Percentiles rank a stretch among this genome's conserved stretches.
Evolutionary conservation across 139 green algal genomes (phyloP).

Genomic region (Dunaliella sp.): DNA sequence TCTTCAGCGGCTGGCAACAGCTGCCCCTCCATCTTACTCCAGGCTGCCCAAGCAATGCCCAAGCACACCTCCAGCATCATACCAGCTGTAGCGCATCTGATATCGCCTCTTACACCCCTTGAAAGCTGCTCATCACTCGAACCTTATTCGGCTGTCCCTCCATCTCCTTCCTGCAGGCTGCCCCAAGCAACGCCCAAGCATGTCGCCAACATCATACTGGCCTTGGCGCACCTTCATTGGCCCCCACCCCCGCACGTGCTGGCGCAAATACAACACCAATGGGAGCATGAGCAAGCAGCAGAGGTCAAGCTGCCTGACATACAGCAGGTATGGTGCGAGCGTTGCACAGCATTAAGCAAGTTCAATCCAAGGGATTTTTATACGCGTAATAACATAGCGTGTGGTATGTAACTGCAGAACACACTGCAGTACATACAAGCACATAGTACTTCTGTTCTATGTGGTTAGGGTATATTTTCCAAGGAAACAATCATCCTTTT

Average conservation of each 20-base stretch:
- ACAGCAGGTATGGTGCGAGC: too few relatives aligned
- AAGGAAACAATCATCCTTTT: too few relatives aligned
- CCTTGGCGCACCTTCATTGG: not conserved
- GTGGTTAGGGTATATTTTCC: too few relatives aligned
- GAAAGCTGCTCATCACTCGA: not conserved
- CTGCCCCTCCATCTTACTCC: not conserved
- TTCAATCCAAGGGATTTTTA: too few relatives aligned
- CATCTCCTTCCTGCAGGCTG: not conserved
- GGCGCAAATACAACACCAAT: not conserved
- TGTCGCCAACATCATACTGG: not conserved
- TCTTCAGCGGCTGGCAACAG: not conserved
- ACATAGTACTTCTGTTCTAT: too few relatives aligned
- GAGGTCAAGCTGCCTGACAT: not conserved
- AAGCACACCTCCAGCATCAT: not conserved
- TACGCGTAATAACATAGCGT: too few relatives aligned
- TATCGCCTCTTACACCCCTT: too few relatives aligned
- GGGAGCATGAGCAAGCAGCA: not conserved
- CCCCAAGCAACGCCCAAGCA: not conserved
- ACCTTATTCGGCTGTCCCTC: not conserved
- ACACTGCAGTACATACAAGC: too few relatives aligned
- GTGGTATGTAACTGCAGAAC: too few relatives aligned
- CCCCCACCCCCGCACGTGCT: not conserved
- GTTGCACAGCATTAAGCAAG: too few relatives aligned
- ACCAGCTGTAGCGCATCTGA: not conserved
- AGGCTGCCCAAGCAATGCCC: not conserved